phyloP scores from a whole-genome alignment of 2,329 filamentous ascomycete species.

The Aureobasidium sp. region DNA sequence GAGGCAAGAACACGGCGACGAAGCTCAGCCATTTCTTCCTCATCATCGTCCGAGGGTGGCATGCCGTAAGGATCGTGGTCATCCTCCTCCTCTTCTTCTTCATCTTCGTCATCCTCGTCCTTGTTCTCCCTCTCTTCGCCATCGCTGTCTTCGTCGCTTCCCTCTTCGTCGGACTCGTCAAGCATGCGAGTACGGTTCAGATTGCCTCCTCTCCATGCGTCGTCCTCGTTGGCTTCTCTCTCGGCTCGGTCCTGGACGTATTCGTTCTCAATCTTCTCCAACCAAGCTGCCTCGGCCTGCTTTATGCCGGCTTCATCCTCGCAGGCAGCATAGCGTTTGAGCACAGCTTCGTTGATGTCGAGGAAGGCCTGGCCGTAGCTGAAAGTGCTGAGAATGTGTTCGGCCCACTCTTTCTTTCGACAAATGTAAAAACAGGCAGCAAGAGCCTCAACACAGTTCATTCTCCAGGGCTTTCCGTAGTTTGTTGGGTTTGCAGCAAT shows the following conservation, averaged over 20 bases:
- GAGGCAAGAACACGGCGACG: slow-evolving; percentile 83
- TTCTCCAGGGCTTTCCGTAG: slow-evolving; percentile 87
- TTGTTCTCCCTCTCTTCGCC: slow-evolving; percentile 39
- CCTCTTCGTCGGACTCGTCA: slow-evolving; percentile 43
- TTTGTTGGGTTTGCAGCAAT: slow-evolving; percentile 96
- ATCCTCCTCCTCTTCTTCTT: slow-evolving; percentile 38
- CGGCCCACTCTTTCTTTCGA: slow-evolving; percentile 83
- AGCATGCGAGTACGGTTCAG: slow-evolving; percentile 56
- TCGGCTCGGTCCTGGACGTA: slow-evolving; percentile 71
- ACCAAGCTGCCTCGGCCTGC: slow-evolving; percentile 76
- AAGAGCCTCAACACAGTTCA: slow-evolving; percentile 94
- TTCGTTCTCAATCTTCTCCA: slow-evolving; percentile 80
- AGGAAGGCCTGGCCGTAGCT: slow-evolving; percentile 83
- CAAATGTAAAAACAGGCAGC: slow-evolving; percentile 92
- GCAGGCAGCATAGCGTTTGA: slow-evolving; percentile 80
- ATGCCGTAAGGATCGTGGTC: slow-evolving; percentile 63
- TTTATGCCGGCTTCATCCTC: slow-evolving; percentile 75
- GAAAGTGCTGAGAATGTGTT: slow-evolving; percentile 73
- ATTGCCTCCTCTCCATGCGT: slow-evolving; percentile 89
- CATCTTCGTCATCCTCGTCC: slow-evolving; percentile 32
- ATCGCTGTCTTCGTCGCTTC: slow-evolving; percentile 31
- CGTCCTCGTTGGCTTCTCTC: slow-evolving; percentile 51
- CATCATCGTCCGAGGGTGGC: slow-evolving; percentile 68
- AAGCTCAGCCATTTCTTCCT: slow-evolving; percentile 88
- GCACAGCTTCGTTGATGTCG: slow-evolving; percentile 75